Evolutionary conservation across 1,284 basidiomycete species (phyloP), one percentile per base, ranked within the genome.

Genomic region (Ceratobasidium theobromae): DNA sequence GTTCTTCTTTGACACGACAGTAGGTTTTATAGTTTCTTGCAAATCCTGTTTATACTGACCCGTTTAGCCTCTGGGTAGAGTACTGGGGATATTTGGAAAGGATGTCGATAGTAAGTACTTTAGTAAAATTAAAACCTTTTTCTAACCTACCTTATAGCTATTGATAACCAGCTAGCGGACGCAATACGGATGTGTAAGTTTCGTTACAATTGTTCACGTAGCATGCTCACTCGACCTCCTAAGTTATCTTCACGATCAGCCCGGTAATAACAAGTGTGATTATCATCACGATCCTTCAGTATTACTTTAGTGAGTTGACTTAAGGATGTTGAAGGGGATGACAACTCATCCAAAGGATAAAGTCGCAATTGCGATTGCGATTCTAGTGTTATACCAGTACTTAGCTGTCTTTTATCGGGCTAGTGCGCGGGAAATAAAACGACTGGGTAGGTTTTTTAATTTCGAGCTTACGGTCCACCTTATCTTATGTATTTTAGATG

Each of bases 361-460:
- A 57, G 35, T 35, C 66, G 52, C 68, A 82, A 83, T 88, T 55
- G 80, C 85, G 40, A 83, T 81, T 0, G 83, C 79, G 0, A 79
- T 85, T 27, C 73, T 76, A 0, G 69, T 82, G n/a, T 81, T 80
- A 0, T 87, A 86, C 71, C 76, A 74, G 70, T 82, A 86, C 73
- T 79, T 87, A 57, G 80, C 83, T 3, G 73, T 77, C 0, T 88
- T 86, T 75, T 90, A 90, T 73, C 78, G 85, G 11, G 80, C 84
- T 0, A 86, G 85, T 64, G 86, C 88, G 2, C 79, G 86, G 66
- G 88, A 90, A 74, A 76, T 90, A 70, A 90, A 89, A 75, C 82
- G 88, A 1, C 75, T 89, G 27, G 86, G 86, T 81, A 68, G n/a
- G 25, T 53, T n/a, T n/a, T 41, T 43, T 32, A 14, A 43, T 12